Evolutionary conservation across 2,329 filamentous ascomycete species (phyloP).

Genomic region (Cercospora berteroae): DNA sequence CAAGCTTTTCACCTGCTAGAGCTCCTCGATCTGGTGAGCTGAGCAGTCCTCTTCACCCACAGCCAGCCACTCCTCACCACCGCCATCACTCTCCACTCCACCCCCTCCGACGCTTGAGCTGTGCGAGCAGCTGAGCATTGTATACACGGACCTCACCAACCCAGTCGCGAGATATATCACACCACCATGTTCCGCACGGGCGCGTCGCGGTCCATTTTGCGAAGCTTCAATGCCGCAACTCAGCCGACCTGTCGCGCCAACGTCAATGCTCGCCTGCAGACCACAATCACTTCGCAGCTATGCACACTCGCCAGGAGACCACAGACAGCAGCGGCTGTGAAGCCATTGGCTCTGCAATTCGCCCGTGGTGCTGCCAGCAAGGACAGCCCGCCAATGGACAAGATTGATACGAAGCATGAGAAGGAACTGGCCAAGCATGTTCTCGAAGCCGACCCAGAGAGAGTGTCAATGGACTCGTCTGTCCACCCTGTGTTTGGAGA

Average conservation of each 20-base stretch:
- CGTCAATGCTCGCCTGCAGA: constrained; percentile 34
- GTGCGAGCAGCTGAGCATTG: neutral
- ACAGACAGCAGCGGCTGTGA: constrained; percentile 35
- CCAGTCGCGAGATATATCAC: neutral
- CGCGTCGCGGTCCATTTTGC: constrained; percentile 44
- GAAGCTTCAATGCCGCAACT: constrained; percentile 37
- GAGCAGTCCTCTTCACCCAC: neutral
- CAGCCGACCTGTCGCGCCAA: constrained; percentile 23
- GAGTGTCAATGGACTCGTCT: constrained; percentile 59
- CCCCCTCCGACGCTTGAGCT: neutral
- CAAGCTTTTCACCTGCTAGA: neutral
- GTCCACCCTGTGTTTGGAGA: constrained; percentile 44
- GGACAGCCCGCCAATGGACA: constrained; percentile 38
- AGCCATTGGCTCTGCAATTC: constrained; percentile 36
- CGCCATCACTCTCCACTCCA: constrained; percentile 2
- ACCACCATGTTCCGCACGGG: constrained; percentile 46
- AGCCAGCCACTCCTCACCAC: neutral
- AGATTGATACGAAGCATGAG: constrained; percentile 58
- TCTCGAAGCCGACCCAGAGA: constrained; percentile 59
- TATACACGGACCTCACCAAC: neutral
- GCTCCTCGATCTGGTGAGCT: neutral
- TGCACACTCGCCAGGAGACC: constrained; percentile 41
- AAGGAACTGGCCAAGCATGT: constrained; percentile 54
- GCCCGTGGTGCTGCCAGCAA: constrained; percentile 22
- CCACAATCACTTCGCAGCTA: constrained; percentile 45